A percentile compares a stretch with the other conserved stretches of the same genome.
phyloP scores from a whole-genome alignment of 2,329 filamentous ascomycete genomes.

The Fusarium abutilonis region DNA sequence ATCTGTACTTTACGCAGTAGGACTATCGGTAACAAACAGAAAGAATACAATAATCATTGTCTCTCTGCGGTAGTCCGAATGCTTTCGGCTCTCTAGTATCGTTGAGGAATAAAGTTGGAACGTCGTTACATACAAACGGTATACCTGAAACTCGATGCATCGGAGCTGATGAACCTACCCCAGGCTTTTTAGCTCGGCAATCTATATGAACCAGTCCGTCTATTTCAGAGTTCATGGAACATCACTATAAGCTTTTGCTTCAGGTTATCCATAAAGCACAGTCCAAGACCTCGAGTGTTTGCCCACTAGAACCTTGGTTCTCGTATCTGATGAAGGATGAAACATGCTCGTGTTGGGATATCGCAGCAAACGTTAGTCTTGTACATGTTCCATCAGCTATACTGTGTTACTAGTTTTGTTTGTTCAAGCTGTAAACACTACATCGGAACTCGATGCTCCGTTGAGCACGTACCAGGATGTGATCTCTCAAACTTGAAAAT shows the following conservation, averaged over 20 bases:
- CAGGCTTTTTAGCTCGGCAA: neutral
- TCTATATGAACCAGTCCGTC: neutral
- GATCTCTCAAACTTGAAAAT: neutral
- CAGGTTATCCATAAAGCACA: neutral
- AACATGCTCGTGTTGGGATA: neutral
- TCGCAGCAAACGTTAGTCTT: neutral
- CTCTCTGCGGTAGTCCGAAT: too few relatives aligned
- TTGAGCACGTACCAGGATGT: slow-evolving; percentile 16
- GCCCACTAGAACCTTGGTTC: neutral
- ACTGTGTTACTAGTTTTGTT: slow-evolving; percentile 1
- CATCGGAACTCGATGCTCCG: slow-evolving; percentile 1
- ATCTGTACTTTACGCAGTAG: neutral
- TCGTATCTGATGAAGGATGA: slow-evolving; percentile 7
- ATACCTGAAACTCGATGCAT: slow-evolving; percentile 1
- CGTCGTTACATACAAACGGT: neutral
- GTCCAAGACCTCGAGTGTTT: neutral
- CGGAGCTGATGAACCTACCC: neutral
- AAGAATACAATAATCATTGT: too few relatives aligned
- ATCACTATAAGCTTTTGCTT: slow-evolving; percentile 12
- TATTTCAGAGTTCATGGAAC: too few relatives aligned
- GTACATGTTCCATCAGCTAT: slow-evolving; percentile 2
- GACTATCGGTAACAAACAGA: neutral
- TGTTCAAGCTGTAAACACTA: neutral
- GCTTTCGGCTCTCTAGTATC: too few relatives aligned
- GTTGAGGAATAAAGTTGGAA: neutral